A percentile compares a stretch with the other conserved stretches of the same genome.
Conservation (phyloP, 306 rosid genomes). For the Vigna reflexopilosa region DNA sequence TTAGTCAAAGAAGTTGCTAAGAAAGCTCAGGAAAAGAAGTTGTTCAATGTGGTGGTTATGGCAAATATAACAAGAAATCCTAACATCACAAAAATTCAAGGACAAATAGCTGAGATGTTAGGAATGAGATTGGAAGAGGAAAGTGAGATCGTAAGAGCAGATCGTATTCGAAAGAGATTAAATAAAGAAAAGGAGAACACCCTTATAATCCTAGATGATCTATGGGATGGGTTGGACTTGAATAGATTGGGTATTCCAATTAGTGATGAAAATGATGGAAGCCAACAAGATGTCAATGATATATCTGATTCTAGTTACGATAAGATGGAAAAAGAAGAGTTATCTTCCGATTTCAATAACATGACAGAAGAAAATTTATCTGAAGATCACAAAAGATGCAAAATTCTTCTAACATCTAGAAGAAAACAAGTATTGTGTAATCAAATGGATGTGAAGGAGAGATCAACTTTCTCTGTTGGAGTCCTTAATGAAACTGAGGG, state of each 20-base stretch:
- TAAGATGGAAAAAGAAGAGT: constrained; percentile 1
- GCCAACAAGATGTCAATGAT: background rate
- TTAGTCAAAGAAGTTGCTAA: constrained; percentile 31
- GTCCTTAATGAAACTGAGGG: constrained; percentile 1
- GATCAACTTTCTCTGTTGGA: constrained; percentile 4
- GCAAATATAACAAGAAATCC: constrained; percentile 21
- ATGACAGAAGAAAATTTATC: background rate
- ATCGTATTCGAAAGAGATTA: constrained; percentile 15
- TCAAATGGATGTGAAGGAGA: constrained; percentile 18
- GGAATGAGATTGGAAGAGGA: constrained; percentile 31
- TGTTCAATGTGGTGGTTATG: constrained; percentile 21
- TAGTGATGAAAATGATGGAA: background rate
- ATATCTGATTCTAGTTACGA: background rate
- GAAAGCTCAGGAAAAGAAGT: background rate
- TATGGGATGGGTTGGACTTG: constrained; percentile 19
- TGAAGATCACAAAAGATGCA: background rate
- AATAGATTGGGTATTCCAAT: constrained; percentile 3
- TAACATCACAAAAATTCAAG: constrained; percentile 12
- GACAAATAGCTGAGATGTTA: constrained; percentile 21
- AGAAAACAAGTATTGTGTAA: background rate
- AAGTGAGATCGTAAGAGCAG: constrained; percentile 27
- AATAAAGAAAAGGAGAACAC: constrained; percentile 16
- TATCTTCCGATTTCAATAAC: background rate
- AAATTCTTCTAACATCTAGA: constrained; percentile 34
- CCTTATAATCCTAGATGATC: constrained; percentile 24